Evolutionary conservation across 2,329 filamentous ascomycete species (phyloP), one percentile per base, ranked within the genome.

Genomic region (Thermomyces lanuginosus): DNA sequence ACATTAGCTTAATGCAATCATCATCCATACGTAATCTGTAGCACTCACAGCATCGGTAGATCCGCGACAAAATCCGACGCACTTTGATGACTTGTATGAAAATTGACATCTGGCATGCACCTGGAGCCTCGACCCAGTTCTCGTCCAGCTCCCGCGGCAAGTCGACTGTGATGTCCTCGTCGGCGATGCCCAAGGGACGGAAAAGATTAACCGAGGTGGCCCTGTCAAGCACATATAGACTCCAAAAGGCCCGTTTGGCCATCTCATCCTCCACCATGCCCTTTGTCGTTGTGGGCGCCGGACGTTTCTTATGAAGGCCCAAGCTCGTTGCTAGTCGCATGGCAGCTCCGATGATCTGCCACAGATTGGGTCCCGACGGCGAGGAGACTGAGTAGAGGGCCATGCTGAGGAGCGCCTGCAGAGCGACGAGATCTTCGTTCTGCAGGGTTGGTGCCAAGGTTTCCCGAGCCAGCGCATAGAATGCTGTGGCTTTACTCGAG

Each of bases 221-320:
- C 11, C 54, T 45, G 26, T 58, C 54, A 2, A 58, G 42, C n/a
- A 56, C 56, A 31, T 58, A 57, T 5, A 55, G 39, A 36, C 51
- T 54, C 54, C 54, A 58, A 31, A 58, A 58, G 1, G 48, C 49
- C n/a, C 54, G 49, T 29, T 55, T 56, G 2, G 46, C 38, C 44
- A 56, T 50, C 27, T 58, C 51, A 16, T 53, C 45, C 23, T 55
- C 52, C 5, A 45, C 25, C 22, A 45, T 15, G 26, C 36, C 45
- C 3, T 44, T 29, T 17, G 27, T 21, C 21, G 24, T 21, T 10
- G 24, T 29, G n/a, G 22, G 16, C 2, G 41, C 36, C 1, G 42
- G 37, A 13, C 44, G 42, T 9, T 36, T 32, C 24, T 52, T 53
- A 33, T 56, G 51, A 9, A 56, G 26, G 7, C 48, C 50, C 12